phyloP scores from a whole-genome alignment of 148 eudicot species.

The Rhododendron molle region DNA sequence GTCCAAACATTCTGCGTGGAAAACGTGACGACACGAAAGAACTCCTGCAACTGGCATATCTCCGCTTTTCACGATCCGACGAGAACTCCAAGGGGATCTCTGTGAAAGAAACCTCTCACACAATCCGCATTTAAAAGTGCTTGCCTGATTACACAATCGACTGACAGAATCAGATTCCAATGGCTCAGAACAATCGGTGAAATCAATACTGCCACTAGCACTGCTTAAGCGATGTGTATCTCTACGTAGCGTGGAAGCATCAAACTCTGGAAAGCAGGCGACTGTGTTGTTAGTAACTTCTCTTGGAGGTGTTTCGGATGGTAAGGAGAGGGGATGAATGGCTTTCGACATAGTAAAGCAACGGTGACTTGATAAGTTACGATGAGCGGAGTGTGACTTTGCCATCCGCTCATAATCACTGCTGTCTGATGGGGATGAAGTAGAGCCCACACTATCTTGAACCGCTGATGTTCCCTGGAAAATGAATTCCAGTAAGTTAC shows the following conservation, averaged over 20 bases:
- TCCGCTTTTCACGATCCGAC: constrained; percentile 69
- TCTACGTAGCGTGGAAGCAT: constrained; percentile 36
- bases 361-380: constrained; percentile 62
- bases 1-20: constrained; percentile 95
- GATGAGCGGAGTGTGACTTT: constrained; percentile 52
- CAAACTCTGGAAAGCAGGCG: constrained; percentile 28
- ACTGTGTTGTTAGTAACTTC: constrained; percentile 32
- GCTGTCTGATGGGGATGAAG: constrained; percentile 76
- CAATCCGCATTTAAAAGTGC: constrained; percentile 50
- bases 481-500: background rate
- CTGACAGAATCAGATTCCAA: constrained; percentile 39
- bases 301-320: constrained; percentile 36
- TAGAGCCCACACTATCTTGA: constrained; percentile 55
- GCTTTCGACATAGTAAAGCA: constrained; percentile 83
- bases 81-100: constrained; percentile 90
- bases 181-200: constrained; percentile 50
- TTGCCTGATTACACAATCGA: constrained; percentile 31
- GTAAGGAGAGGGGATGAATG: constrained; percentile 72
- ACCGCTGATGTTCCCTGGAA: constrained; percentile 55
- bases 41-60: constrained; percentile 91
- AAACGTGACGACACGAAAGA: constrained; percentile 79
- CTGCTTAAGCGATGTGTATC: constrained; percentile 56
- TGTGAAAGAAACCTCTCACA: constrained; percentile 91
- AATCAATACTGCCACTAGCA: constrained; percentile 61
- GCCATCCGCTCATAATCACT: constrained; percentile 65